Evolutionary conservation across 2,329 filamentous ascomycete genomes (phyloP).

Genomic region (Cryphonectria japonica): DNA sequence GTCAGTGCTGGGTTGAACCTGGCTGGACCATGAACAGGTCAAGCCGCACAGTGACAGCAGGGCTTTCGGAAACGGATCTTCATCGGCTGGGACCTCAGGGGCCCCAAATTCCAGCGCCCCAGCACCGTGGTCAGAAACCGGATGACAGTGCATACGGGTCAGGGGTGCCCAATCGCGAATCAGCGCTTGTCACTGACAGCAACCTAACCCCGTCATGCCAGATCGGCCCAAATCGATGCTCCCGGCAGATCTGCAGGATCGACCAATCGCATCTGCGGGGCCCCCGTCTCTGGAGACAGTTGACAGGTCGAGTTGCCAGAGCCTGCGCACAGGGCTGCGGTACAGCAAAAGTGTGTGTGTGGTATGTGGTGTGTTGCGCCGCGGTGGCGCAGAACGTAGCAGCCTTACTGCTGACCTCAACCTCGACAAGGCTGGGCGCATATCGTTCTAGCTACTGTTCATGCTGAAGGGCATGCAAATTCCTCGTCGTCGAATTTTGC

Average conservation of each 20-base stretch:
- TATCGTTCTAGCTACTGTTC: not conserved
- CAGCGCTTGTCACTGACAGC: conserved; percentile 29
- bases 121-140: conserved; percentile 28
- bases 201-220: conserved; percentile 28
- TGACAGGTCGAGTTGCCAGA: conserved; percentile 21
- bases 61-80: conserved; percentile 28
- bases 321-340: conserved; percentile 5
- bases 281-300: conserved; percentile 16
- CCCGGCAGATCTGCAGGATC: conserved; percentile 30
- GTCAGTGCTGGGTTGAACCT: conserved; percentile 10
- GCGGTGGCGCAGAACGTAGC: not conserved
- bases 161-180: conserved; percentile 29
- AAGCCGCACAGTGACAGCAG: conserved; percentile 27
- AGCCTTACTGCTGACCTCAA: conserved; percentile 10
- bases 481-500: not conserved
- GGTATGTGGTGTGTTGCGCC: conserved; percentile 8
- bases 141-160: conserved; percentile 29
- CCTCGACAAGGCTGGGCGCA: not conserved
- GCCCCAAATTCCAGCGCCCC: conserved; percentile 6
- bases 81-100: conserved; percentile 20
- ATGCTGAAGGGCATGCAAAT: not conserved
- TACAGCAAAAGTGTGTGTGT: not conserved
- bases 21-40: conserved; percentile 9
- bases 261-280: conserved; percentile 27
- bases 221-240: conserved; percentile 29